Percentiles rank a stretch among this genome's conserved stretches.
These are phyloP conservation scores for Aspergillus hortae DNA, from an alignment of 2,329 filamentous ascomycete species.

Conservation along the genomic window DNA sequence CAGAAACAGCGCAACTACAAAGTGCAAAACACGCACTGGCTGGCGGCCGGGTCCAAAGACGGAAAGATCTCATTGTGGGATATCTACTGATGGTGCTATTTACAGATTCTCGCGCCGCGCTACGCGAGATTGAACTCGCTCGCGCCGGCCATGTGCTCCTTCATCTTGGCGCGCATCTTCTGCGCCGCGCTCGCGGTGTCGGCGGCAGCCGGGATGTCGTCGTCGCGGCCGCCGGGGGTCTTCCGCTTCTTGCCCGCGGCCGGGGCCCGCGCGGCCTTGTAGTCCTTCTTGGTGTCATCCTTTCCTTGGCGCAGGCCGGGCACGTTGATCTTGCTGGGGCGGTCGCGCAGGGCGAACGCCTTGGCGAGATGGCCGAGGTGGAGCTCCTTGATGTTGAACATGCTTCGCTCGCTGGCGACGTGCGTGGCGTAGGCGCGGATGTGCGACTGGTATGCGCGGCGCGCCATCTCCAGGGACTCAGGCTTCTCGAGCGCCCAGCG, in stretches of 20 bases:
- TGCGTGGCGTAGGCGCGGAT: slow-evolving; percentile 95
- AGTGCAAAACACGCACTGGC: slow-evolving; percentile 74
- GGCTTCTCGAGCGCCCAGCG: slow-evolving; percentile 62
- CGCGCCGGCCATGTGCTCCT: slow-evolving; percentile 49
- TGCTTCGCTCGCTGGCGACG: slow-evolving; percentile 74
- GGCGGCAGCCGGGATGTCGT: slow-evolving; percentile 21
- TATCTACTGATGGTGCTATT: slow-evolving; percentile 62
- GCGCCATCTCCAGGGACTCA: slow-evolving; percentile 72
- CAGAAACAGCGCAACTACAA: slow-evolving; percentile 62
- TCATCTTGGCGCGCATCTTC: slow-evolving; percentile 54
- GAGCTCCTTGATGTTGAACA: slow-evolving; percentile 87
- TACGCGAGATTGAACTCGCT: slow-evolving; percentile 59
- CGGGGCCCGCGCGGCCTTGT: slow-evolving; percentile 41
- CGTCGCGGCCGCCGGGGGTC: slow-evolving; percentile 22
- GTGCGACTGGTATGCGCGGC: slow-evolving; percentile 85
- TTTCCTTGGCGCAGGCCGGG: slow-evolving; percentile 48
- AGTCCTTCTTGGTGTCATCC: slow-evolving; percentile 45
- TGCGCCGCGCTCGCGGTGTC: slow-evolving; percentile 47
- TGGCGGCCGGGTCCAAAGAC: slow-evolving; percentile 88
- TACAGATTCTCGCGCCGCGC: slow-evolving; percentile 20
- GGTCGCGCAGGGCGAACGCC: slow-evolving; percentile 84
- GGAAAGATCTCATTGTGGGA: slow-evolving; percentile 96
- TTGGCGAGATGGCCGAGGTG: slow-evolving; percentile 94
- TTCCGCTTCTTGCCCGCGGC: slow-evolving; percentile 35
- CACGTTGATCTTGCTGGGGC: slow-evolving; percentile 71